phyloP scores from a whole-genome alignment of 306 rosid species.

The Cicer arietinum region DNA sequence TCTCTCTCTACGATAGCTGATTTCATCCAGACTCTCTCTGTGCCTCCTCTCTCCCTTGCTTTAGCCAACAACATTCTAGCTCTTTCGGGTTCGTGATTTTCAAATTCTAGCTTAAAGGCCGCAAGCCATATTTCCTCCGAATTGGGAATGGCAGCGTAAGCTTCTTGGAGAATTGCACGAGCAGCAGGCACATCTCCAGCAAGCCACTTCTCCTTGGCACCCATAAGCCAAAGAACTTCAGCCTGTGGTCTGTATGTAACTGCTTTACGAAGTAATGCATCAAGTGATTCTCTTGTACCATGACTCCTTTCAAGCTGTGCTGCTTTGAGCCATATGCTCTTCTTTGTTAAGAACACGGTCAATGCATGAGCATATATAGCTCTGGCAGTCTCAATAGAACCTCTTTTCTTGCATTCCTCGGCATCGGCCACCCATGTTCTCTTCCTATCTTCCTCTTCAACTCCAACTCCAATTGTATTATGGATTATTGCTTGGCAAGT shows the following conservation, averaged over 20 bases:
- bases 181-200: constrained; percentile 94
- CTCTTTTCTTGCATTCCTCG: constrained; percentile 91
- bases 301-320: constrained; percentile 96
- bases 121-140: constrained; percentile 98
- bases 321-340: constrained; percentile 96
- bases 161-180: constrained; percentile 89
- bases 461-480: constrained; percentile 82
- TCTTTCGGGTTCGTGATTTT: constrained; percentile 92
- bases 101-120: constrained; percentile 91
- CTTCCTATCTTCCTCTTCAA: constrained; percentile 95
- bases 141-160: constrained; percentile 90
- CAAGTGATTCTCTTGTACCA: constrained; percentile 89
- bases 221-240: constrained; percentile 98
- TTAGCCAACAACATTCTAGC: constrained; percentile 92
- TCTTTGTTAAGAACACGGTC: constrained; percentile 83
- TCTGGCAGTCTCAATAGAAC: constrained; percentile 88
- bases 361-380: constrained; percentile 89
- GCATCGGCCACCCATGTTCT: constrained; percentile 99
- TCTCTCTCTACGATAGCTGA: constrained; percentile 95
- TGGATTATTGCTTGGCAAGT: constrained; percentile 80
- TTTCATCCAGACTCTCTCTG: constrained; percentile 94
- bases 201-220: constrained; percentile 97
- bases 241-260: constrained; percentile 93
- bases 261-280: constrained; percentile 83
- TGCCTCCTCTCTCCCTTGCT: constrained; percentile 93